Percentiles rank a stretch among this genome's conserved stretches.
Conservation (phyloP, 495 filamentous ascomycete genomes). For the Cercophora sp. region DNA sequence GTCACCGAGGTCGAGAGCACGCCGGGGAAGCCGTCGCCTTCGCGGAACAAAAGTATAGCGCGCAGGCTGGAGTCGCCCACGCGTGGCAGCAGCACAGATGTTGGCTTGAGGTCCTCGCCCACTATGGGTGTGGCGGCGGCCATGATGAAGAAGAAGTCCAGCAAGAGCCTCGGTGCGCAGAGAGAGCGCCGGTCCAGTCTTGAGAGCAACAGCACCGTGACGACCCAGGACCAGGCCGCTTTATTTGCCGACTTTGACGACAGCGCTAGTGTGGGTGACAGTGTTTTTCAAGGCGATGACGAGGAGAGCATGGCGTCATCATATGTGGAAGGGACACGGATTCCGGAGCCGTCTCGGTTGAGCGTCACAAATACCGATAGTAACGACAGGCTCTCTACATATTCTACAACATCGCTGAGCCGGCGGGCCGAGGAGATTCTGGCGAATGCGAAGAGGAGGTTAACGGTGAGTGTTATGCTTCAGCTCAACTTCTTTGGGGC, state of each 20-base stretch:
- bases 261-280: conserved; percentile 52
- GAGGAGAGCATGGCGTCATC: conserved; percentile 55
- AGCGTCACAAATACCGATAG: conserved; percentile 25
- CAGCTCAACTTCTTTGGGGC: too few species aligned
- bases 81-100: conserved; percentile 19
- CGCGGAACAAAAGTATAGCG: conserved; percentile 11
- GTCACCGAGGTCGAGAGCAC: conserved; percentile 59
- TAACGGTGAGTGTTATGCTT: conserved; percentile 61
- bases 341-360: conserved; percentile 17
- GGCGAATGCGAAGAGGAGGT: conserved; percentile 81
- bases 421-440: conserved; percentile 82
- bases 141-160: conserved; percentile 40
- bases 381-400: conserved; percentile 34
- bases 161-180: conserved; percentile 27
- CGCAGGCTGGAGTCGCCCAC: conserved; percentile 17
- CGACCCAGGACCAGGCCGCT: conserved; percentile 38
- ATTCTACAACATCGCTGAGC: conserved; percentile 71
- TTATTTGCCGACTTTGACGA: conserved; percentile 56
- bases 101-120: conserved; percentile 32
- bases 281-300: conserved; percentile 55
- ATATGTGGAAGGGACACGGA: conserved; percentile 38
- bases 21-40: conserved; percentile 30
- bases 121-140: conserved; percentile 27
- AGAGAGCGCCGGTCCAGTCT: conserved; percentile 41
- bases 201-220: conserved; percentile 50